phyloP scores from a whole-genome alignment of 148 eudicot species.

The Rhododendron mucronatum region DNA sequence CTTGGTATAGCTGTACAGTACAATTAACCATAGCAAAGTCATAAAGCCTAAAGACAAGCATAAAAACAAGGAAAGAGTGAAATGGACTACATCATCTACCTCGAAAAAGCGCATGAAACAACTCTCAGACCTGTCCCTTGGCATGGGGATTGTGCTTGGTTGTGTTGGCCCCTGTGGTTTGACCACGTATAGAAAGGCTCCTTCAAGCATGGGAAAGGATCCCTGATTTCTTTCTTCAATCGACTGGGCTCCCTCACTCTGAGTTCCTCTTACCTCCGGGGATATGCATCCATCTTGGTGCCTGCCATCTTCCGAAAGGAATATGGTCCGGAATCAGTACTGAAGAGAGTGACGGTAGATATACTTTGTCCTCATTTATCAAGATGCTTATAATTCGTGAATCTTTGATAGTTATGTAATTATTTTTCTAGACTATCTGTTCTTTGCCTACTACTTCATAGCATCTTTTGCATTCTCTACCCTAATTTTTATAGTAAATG shows the following conservation, averaged over 20 bases:
- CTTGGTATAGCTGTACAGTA: background rate
- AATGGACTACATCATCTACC: background rate
- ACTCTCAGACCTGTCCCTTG: background rate
- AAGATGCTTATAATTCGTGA: background rate
- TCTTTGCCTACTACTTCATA: background rate
- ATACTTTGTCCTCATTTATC: background rate
- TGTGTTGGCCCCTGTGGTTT: background rate
- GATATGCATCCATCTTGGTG: background rate
- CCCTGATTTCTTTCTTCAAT: background rate
- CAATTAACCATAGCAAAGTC: background rate
- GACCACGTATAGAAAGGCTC: background rate
- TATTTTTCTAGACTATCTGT: background rate
- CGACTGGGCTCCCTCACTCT: background rate
- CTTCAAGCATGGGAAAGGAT: background rate
- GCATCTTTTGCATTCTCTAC: background rate
- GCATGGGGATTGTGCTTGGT: background rate
- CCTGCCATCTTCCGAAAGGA: background rate
- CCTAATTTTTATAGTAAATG: background rate
- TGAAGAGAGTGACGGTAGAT: background rate
- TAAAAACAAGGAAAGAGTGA: background rate
- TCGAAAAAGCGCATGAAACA: background rate
- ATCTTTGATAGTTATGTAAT: background rate
- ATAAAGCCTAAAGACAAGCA: background rate
- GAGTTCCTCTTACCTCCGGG: background rate
- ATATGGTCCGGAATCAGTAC: background rate